phyloP scores from a whole-genome alignment of 345 rosid species.

The Barbarea vulgaris region DNA sequence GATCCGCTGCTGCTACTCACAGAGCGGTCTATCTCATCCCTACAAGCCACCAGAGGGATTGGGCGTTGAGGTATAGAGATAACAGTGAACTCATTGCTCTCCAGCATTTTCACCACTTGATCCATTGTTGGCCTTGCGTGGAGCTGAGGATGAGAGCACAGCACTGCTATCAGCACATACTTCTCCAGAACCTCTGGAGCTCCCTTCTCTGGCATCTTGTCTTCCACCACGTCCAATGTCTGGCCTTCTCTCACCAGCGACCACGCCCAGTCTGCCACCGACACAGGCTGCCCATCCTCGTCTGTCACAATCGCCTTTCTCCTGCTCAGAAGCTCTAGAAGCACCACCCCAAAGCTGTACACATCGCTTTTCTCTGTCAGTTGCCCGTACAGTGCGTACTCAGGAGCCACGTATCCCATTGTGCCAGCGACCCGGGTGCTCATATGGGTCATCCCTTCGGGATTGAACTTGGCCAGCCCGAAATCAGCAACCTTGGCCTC shows the following conservation, averaged over 20 bases:
- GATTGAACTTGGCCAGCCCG: constrained; percentile 86
- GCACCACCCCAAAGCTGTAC: constrained; percentile 87
- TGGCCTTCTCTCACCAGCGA: constrained; percentile 68
- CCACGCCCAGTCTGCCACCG: constrained; percentile 92
- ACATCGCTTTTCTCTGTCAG: constrained; percentile 89
- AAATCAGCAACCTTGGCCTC: constrained; percentile 89
- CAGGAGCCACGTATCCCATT: constrained; percentile 97
- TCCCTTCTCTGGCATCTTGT: constrained; percentile 67
- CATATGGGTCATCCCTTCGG: constrained; percentile 80
- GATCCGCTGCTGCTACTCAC: constrained; percentile 68
- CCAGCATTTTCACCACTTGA: constrained; percentile 91
- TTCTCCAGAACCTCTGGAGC: constrained; percentile 67
- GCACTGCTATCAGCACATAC: constrained; percentile 75
- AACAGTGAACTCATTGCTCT: constrained; percentile 70
- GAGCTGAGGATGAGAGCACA: constrained; percentile 89
- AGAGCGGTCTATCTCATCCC: constrained; percentile 74
- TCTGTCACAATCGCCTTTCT: constrained; percentile 62
- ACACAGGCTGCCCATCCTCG: constrained; percentile 64
- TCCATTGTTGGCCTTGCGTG: constrained; percentile 94
- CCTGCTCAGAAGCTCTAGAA: constrained; percentile 88
- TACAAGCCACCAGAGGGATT: constrained; percentile 65
- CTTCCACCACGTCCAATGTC: constrained; percentile 73
- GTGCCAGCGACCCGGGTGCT: constrained; percentile 96
- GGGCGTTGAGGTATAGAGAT: constrained; percentile 84
- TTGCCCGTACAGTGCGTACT: constrained; percentile 89